phyloP scores from a whole-genome alignment of 2,329 filamentous ascomycete species.

The Ascocoryne sarcoides region DNA sequence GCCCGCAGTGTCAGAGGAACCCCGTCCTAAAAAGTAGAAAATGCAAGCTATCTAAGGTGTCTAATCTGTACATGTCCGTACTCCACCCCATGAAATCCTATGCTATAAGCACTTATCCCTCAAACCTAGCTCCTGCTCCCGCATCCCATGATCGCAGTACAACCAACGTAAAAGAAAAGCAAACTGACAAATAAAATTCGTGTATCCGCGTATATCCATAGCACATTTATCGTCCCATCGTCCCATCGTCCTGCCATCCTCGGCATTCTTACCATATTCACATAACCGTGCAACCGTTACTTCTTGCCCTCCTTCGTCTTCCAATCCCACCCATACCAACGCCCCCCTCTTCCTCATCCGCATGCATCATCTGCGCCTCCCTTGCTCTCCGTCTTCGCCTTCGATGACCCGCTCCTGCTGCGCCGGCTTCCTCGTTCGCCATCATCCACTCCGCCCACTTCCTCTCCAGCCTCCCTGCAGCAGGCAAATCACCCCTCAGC shows the following conservation, averaged over 20 bases:
- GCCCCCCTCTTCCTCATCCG: slow-evolving; percentile 68
- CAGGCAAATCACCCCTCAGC: slow-evolving; percentile 62
- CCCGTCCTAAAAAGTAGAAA: too few relatives aligned
- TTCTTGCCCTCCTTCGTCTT: slow-evolving; percentile 54
- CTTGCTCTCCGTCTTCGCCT: slow-evolving; percentile 68
- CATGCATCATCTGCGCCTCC: slow-evolving; percentile 72
- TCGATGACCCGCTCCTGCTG: slow-evolving; percentile 54
- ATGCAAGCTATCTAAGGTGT: too few relatives aligned
- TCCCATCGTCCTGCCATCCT: too few relatives aligned
- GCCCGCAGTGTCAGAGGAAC: too few relatives aligned
- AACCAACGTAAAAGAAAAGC: too few relatives aligned
- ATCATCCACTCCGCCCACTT: slow-evolving; percentile 97
- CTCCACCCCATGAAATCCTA: too few relatives aligned
- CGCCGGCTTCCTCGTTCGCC: slow-evolving; percentile 74
- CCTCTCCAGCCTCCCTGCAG: slow-evolving; percentile 71
- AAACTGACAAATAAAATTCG: neutral
- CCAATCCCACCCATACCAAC: slow-evolving; percentile 33
- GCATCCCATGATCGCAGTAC: too few relatives aligned
- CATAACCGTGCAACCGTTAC: slow-evolving; percentile 57
- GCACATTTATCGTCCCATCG: neutral
- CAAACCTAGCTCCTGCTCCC: too few relatives aligned
- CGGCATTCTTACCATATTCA: too few relatives aligned
- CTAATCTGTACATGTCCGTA: too few relatives aligned
- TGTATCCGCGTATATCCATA: neutral
- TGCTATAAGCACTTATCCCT: too few relatives aligned